A percentile compares a stretch with the other conserved stretches of the same genome.
Evolutionary conservation across 2,329 filamentous ascomycete species (phyloP).

Genomic region (Leptodontidium sp.): DNA sequence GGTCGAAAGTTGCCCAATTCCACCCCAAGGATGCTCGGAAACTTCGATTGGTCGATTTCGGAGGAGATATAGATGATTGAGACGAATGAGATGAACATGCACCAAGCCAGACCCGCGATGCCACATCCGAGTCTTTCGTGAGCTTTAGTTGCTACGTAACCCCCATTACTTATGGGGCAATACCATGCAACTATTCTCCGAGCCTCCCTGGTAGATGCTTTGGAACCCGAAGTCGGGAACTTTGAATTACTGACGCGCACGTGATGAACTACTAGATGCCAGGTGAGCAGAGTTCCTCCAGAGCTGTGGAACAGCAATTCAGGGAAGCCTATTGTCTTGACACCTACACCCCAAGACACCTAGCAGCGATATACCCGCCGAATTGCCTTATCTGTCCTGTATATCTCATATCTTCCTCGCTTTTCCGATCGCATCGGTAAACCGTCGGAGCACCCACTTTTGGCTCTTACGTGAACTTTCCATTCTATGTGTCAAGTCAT

Average conservation of each 20-base stretch:
- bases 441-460: slow-evolving; percentile 20
- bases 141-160: neutral
- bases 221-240: neutral
- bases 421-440: slow-evolving; percentile 17
- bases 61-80: slow-evolving; percentile 66
- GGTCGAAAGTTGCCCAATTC: slow-evolving; percentile 72
- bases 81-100: neutral
- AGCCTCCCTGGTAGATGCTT: neutral
- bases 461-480: slow-evolving; percentile 10
- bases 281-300: too few relatives aligned
- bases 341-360: too few relatives aligned
- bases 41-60: slow-evolving; percentile 69
- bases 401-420: slow-evolving; percentile 11
- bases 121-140: neutral
- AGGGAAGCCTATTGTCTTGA: neutral
- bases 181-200: neutral
- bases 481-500: neutral
- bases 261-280: neutral
- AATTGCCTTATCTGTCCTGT: slow-evolving; percentile 4
- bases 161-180: too few relatives aligned
- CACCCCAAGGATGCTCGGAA: slow-evolving; percentile 69
- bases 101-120: neutral
- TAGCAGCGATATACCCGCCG: too few relatives aligned
- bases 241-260: neutral
- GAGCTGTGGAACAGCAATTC: neutral